These are phyloP conservation scores for Hypoxylon sp. DNA, from an alignment of 2,329 filamentous ascomycete genomes.

Conservation along the genomic window DNA sequence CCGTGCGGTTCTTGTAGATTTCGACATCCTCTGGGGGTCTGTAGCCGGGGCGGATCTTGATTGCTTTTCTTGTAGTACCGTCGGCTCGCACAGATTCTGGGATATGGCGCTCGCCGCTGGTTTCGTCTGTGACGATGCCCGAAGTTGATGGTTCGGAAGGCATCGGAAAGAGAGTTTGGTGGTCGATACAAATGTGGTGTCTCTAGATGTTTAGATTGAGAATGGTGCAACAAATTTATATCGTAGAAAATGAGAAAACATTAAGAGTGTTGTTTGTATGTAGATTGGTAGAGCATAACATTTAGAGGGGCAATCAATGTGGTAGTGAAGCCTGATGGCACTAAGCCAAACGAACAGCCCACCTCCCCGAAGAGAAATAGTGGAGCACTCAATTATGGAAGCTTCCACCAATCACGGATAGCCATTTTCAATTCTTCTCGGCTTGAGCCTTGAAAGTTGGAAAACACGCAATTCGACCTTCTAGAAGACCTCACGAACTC, in stretches of 20 bases:
- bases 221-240: not conserved
- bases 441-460: slow-evolving; percentile 23
- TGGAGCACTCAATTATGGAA: slow-evolving; percentile 41
- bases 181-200: not conserved
- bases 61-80: slow-evolving; percentile 92
- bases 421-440: slow-evolving; percentile 47
- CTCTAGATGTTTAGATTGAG: not conserved
- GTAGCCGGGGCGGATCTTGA: slow-evolving; percentile 94
- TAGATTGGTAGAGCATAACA: not conserved
- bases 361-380: slow-evolving; percentile 23
- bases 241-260: slow-evolving; percentile 9
- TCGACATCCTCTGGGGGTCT: slow-evolving; percentile 95
- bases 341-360: slow-evolving; percentile 16
- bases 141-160: slow-evolving; percentile 66
- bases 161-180: slow-evolving; percentile 10
- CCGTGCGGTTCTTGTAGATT: slow-evolving; percentile 93
- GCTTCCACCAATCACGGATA: slow-evolving; percentile 56
- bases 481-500: slow-evolving; percentile 25
- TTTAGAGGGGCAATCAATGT: not conserved
- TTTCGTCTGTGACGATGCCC: slow-evolving; percentile 82
- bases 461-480: slow-evolving; percentile 30
- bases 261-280: not conserved
- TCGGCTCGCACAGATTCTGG: slow-evolving; percentile 89
- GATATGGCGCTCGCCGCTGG: slow-evolving; percentile 87
- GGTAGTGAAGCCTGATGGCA: slow-evolving; percentile 10